These are phyloP conservation scores for Russula compacta DNA, from an alignment of 768 basidiomycete genomes.

Conservation along the genomic window DNA sequence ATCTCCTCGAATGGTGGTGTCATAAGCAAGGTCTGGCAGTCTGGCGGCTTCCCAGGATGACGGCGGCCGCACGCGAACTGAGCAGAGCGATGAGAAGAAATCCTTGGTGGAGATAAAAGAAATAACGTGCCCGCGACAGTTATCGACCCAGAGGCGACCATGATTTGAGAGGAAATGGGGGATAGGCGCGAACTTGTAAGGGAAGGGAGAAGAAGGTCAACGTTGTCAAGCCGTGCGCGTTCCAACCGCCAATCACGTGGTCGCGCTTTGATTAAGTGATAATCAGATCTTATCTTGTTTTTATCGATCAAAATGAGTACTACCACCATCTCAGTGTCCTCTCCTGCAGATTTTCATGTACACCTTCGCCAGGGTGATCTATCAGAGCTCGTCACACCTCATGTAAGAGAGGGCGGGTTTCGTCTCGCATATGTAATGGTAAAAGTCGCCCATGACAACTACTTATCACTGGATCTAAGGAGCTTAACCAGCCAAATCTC, in stretches of 20 bases:
- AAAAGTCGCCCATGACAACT: background rate
- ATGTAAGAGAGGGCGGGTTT: constrained; percentile 87
- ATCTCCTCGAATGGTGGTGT: constrained; percentile 69
- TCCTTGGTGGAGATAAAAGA: background rate
- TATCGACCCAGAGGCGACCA: constrained; percentile 76
- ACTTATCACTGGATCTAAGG: background rate
- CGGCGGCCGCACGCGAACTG: constrained; percentile 89
- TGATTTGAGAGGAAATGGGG: constrained; percentile 9
- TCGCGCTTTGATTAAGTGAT: constrained; percentile 1
- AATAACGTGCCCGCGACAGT: constrained; percentile 62
- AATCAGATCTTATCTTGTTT: constrained; percentile 5
- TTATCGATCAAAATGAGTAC: constrained; percentile 24
- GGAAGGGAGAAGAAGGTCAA: background rate
- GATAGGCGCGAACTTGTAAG: background rate
- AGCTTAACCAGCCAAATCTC: constrained; percentile 67
- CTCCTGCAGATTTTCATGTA: constrained; percentile 92
- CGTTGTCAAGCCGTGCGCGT: background rate
- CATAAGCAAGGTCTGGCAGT: constrained; percentile 66
- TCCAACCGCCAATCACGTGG: constrained; percentile 21
- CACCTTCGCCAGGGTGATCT: constrained; percentile 87
- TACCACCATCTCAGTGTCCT: constrained; percentile 39
- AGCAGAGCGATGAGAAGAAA: background rate
- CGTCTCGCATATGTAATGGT: constrained; percentile 96
- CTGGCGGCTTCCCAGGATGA: constrained; percentile 77
- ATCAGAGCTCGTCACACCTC: constrained; percentile 76